Conservation (phyloP, 2,329 filamentous ascomycete species). For the Neopestalotiopsis rosae region DNA sequence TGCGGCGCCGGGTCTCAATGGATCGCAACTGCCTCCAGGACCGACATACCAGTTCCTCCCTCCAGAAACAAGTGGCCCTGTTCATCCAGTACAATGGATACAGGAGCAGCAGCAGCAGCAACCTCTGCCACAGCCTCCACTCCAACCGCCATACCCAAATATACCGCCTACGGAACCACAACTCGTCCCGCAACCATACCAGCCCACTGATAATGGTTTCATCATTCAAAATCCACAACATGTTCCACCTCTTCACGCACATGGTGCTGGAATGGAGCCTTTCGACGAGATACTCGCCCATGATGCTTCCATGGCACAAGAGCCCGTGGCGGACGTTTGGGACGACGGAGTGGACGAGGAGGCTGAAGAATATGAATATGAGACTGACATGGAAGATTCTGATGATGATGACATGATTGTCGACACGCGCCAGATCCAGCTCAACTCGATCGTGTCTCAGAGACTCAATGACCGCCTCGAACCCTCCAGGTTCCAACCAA, state of each 20-base stretch:
- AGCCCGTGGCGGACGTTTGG: conserved; percentile 33
- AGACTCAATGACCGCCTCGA: conserved; percentile 43
- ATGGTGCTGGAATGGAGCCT: not conserved
- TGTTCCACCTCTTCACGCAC: not conserved
- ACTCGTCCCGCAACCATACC: conserved; percentile 27
- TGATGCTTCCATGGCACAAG: not conserved
- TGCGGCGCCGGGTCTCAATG: conserved; percentile 29
- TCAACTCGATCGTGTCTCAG: conserved; percentile 44
- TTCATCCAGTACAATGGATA: conserved; percentile 32
- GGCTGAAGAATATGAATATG: conserved; percentile 53
- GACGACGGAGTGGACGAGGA: not conserved
- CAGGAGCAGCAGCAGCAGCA: conserved; percentile 21
- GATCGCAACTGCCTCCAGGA: conserved; percentile 24
- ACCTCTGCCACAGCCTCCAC: conserved; percentile 14
- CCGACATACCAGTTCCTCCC: conserved; percentile 36
- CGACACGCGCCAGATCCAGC: conserved; percentile 41
- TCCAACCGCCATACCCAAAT: not conserved
- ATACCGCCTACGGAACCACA: not conserved
- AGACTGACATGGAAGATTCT: conserved; percentile 65
- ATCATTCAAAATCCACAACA: not conserved
- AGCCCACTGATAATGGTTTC: not conserved
- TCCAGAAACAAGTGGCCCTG: conserved; percentile 34
- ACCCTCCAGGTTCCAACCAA: conserved; percentile 50
- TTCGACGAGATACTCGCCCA: not conserved
- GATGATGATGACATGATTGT: conserved; percentile 56